Base-by-base conservation (phyloP, 75 land plant species). In the Pinus albicaulis region DNA sequence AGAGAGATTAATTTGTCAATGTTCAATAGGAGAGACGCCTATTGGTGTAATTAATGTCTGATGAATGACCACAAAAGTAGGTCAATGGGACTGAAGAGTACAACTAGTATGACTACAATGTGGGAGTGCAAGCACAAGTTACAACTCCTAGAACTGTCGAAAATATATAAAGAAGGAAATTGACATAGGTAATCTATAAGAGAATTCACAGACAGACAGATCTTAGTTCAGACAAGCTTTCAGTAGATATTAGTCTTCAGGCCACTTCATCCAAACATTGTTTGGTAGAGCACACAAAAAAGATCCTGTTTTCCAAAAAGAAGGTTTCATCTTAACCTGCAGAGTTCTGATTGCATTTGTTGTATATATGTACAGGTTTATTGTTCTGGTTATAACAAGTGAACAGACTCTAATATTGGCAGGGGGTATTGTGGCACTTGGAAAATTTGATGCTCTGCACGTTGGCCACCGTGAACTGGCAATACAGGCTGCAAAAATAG, bases 401-500 rank as follows among this genome's bases (percentile, higher is more conserved):
- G n/a, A 13, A 68, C 38, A 13, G 71, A 16, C 48, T 68, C 16
- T 22, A 19, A 14, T 19, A 81, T 76, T 76, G 74, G 59, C 77
- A 89, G 98, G 98, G 57, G 93, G 95, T 58, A 81, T 95, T 63
- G 93, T 95, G 20, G 98, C 98, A 25, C 83, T 95, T 74, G 98
- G 98, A 64, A 95, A 95, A 80, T 95, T 95, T 82, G 98, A 95
- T 82, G 96, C 98, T 66, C 83, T 95, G 52, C 98, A 95, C 74
- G 77, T 95, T 76, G 98, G 98, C 19, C 98, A 95, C 77, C 90
- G 98, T 22, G 92, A 95, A 80, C 92, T 95, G 53, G 96, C 93
- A 57, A 89, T 91, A 73, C 91, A 91, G 70, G 98, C 98, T 62
- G 79, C 95, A 57, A 89, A 81, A 75, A 78, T 85, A 65, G 98